Conservation (phyloP, 139 green algal species). For the Monoraphidium neglectum region DNA sequence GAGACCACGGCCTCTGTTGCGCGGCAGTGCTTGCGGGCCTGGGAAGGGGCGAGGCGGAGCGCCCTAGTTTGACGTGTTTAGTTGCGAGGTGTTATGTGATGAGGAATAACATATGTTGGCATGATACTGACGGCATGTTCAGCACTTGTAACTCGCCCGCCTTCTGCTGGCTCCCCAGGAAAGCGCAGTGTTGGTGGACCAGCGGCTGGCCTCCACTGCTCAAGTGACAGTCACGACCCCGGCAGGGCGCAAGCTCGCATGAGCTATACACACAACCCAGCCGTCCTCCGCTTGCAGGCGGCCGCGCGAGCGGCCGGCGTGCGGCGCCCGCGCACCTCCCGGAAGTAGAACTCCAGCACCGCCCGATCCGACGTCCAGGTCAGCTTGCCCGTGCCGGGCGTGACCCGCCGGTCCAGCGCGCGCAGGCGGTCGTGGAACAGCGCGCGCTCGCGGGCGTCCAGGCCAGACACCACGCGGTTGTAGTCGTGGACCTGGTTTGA, state of each 20-base stretch:
- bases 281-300: not conserved
- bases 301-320: too few species aligned
- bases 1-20: conserved; percentile 67
- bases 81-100: too few species aligned
- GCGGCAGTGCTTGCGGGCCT: conserved; percentile 63
- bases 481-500: too few species aligned
- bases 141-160: too few species aligned
- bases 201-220: too few species aligned
- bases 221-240: too few species aligned
- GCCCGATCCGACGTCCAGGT: conserved; percentile 70
- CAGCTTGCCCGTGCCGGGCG: conserved; percentile 83
- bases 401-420: conserved; percentile 83
- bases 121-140: too few species aligned
- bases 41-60: not conserved
- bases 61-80: too few species aligned
- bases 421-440: conserved; percentile 87
- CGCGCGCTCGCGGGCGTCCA: conserved; percentile 76
- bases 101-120: too few species aligned
- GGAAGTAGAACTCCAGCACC: conserved; percentile 80
- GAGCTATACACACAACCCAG: not conserved
- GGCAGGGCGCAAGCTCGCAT: not conserved
- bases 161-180: too few species aligned
- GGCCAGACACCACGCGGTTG: not conserved
- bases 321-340: conserved; percentile 62
- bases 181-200: too few species aligned